Evolutionary conservation across 768 basidiomycete species (phyloP), one percentile per base, ranked within the genome.

Genomic region (Chalciporus piperatus): DNA sequence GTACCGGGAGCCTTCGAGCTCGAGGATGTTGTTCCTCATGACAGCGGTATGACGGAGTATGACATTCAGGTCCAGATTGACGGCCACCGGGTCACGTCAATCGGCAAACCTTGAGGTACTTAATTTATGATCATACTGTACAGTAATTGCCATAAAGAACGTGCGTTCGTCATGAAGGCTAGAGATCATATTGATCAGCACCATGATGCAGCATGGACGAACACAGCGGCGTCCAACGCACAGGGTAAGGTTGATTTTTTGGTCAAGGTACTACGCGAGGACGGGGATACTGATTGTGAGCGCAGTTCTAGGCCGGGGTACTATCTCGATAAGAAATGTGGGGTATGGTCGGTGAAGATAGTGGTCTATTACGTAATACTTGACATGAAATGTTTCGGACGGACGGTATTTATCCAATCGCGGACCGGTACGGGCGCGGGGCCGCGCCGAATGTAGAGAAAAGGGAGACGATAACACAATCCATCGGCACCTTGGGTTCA

Each of bases 371-470:
- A 37, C n/a, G 35, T 37, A 37, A 37, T 37, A 37, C 27, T 2
- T n/a, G 45, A 23, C n/a, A n/a, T n/a, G n/a, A n/a, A n/a, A n/a
- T n/a, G n/a, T n/a, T n/a, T n/a, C n/a, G n/a, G n/a, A n/a, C n/a
- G n/a, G n/a, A n/a, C n/a, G n/a, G 22, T 19, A 44, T 50, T 17
- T 40, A n/a, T 45, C 32, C 54, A 39, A 48, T 56, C 51, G 62
- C 63, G 63, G 63, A 58, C 63, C 63, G 63, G 56, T 54, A 54
- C 63, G 55, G 62, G 16, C 47, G 41, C 59, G 57, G 62, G 56
- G 49, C 61, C 61, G 61, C 42, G 32, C 10, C 47, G 47, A 37
- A 45, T 49, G 52, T 35, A 50, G 59, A 47, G 33, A 47, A 51
- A 46, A 41, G 45, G 23, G 14, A 39, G 44, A 13, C 25, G 49